Evolutionary conservation across 139 green algal species (phyloP), one percentile per base, ranked within the genome.

Genomic region (Desmodesmus armatus): DNA sequence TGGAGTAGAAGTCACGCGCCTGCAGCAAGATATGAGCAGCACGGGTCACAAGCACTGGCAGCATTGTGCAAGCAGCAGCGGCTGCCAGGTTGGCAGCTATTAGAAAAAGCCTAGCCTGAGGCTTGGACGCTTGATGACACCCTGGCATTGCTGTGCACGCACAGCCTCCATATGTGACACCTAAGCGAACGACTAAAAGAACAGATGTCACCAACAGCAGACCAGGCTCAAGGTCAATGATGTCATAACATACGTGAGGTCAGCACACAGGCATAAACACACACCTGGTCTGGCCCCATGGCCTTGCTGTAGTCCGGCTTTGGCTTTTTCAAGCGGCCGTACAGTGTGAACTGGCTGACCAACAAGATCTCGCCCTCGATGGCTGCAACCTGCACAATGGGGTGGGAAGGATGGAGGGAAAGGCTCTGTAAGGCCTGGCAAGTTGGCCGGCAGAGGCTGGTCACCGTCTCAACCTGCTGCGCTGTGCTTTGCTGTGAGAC

Each of bases 341-440:
- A 94, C n/a, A 97, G 87, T 5, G 94, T 97, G 79, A 97, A 97
- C 75, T 97, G 94, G 74, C 84, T 91, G 7, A 97, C 94, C 66
- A 93, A 82, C 0, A 97, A 77, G 43, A 96, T 51, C 41, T 91
- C 87, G 35, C 92, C 89, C 19, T 58, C 80, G 29, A 86, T 72
- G 33, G 92, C 78, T 41, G 40, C 66, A 3, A 93, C 82, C 88
- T 84, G 60, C 11, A 55, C 9, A 11, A 72, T n/a, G n/a, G n/a
- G n/a, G n/a, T n/a, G n/a, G n/a, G n/a, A n/a, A n/a, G n/a, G n/a
- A n/a, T n/a, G n/a, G n/a, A n/a, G n/a, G n/a, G n/a, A n/a, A n/a
- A n/a, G n/a, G n/a, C n/a, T n/a, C n/a, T n/a, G n/a, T n/a, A n/a
- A n/a, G n/a, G n/a, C n/a, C n/a, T n/a, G n/a, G n/a, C n/a, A n/a